phyloP scores from a whole-genome alignment of 2,329 filamentous ascomycete species.

The Colletotrichum sp. region DNA sequence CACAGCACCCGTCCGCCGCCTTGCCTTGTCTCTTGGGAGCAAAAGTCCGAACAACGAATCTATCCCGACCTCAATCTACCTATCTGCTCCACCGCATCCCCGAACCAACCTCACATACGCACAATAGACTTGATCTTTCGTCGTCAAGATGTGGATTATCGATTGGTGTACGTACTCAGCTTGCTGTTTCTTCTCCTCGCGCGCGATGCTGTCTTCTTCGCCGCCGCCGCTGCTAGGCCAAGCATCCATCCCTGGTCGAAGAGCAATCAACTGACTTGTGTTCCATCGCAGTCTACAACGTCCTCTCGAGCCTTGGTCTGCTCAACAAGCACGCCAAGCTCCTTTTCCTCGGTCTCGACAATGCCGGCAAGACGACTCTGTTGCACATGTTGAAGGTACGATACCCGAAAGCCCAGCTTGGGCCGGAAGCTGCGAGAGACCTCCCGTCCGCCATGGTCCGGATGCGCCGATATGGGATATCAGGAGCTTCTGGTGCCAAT shows the following conservation, averaged over 20 bases:
- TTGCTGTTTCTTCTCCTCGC: background rate
- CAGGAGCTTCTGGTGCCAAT: conserved; percentile 25
- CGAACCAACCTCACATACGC: conserved; percentile 7
- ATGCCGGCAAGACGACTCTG: conserved; percentile 92
- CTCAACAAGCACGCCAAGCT: conserved; percentile 97
- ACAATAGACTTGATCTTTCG: conserved; percentile 17
- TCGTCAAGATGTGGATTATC: conserved; percentile 81
- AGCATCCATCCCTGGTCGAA: conserved; percentile 5
- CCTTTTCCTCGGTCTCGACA: conserved; percentile 90
- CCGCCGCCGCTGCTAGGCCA: conserved; percentile 25
- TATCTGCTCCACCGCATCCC: conserved; percentile 17
- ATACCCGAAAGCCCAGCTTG: conserved; percentile 16
- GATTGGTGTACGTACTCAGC: conserved; percentile 83
- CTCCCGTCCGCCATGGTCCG: background rate
- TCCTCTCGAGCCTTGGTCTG: conserved; percentile 85
- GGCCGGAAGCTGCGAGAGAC: background rate
- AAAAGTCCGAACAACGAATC: conserved; percentile 15
- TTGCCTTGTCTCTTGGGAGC: conserved; percentile 11
- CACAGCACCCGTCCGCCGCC: background rate
- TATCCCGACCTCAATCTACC: conserved; percentile 6
- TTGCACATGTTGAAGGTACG: conserved; percentile 94
- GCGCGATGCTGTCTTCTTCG: background rate
- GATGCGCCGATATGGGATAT: background rate
- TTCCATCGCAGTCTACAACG: conserved; percentile 72
- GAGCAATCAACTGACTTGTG: conserved; percentile 30